Conservation (phyloP, 2,329 filamentous ascomycete species). For the Ceratocystis alfenasii region DNA sequence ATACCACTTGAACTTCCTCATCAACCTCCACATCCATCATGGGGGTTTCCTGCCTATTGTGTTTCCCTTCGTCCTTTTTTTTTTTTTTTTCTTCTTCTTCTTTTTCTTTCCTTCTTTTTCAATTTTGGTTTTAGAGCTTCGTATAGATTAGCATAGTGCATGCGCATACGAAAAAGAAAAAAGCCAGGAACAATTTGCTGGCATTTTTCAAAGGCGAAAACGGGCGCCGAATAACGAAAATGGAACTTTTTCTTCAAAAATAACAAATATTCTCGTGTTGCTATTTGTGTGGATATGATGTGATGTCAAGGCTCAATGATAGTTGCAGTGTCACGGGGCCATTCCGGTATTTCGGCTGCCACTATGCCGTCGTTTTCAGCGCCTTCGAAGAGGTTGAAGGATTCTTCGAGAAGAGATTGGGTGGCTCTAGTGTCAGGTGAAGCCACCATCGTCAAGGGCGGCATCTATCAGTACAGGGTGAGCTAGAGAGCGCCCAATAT, state of each 20-base stretch:
- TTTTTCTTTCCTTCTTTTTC: slow-evolving; percentile 4
- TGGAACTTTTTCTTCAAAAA: slow-evolving; percentile 3
- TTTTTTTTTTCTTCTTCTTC: neutral
- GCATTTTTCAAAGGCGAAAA: slow-evolving; percentile 17
- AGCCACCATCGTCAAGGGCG: too few relatives aligned
- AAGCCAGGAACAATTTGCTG: slow-evolving; percentile 2
- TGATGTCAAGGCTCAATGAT: too few relatives aligned
- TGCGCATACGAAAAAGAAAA: slow-evolving; percentile 18
- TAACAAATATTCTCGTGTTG: neutral
- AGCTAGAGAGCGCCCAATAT: too few relatives aligned
- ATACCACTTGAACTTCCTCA: slow-evolving; percentile 9
- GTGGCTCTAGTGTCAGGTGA: too few relatives aligned
- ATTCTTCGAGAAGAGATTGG: too few relatives aligned
- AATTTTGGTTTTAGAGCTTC: slow-evolving; percentile 13
- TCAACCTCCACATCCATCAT: neutral
- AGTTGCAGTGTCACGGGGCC: too few relatives aligned
- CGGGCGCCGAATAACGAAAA: slow-evolving; percentile 21
- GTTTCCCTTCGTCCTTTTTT: slow-evolving; percentile 5
- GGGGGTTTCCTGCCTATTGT: too few relatives aligned
- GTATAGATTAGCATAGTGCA: slow-evolving; percentile 22
- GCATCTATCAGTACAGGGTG: too few relatives aligned
- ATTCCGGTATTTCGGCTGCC: too few relatives aligned
- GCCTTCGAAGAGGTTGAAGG: too few relatives aligned
- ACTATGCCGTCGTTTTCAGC: too few relatives aligned
- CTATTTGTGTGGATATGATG: too few relatives aligned